Base-by-base conservation (phyloP, 2,329 filamentous ascomycete genomes). In the Fusarium sambucinum region DNA sequence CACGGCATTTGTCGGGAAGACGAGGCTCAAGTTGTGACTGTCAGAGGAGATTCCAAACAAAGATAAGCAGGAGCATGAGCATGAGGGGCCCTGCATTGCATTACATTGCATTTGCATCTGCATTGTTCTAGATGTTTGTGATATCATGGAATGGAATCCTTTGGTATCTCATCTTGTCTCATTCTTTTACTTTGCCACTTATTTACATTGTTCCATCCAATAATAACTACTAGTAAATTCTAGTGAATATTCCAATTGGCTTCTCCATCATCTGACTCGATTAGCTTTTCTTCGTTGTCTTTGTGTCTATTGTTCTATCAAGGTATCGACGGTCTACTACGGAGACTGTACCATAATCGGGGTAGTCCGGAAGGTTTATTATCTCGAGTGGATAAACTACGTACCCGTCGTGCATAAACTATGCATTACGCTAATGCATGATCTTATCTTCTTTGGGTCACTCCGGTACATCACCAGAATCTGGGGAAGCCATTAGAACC, bases 1-100 rank as follows among this genome's bases (percentile, higher is more conserved):
- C 7, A n/a, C 66, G 66, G 66, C 66, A 69, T 63, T 63, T 70
- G 50, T 70, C 66, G 66, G 66, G 66, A 67, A 69, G 66, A 67
- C 30, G 57, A 69, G 66, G 66, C 48, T 63, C 55, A 63, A 68
- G 45, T 21, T n/a, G 21, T 17, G 27, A 16, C n/a, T 10, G 38
- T 42, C 41, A 35, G 45, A 52, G 57, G 63, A 63, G 63, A 58
- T 67, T 63, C 63, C 63, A 63, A 63, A 54, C 29, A n/a, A n/a
- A 38, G 35, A 21, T 38, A 38, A 19, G 61, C 33, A 66, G 25
- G 55, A 41, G 27, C 27, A 27, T 33, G 14, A 33, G 29, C 25
- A 51, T 8, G 33, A 51, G 47, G 47, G 47, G 33, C 23, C 10
- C n/a, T 38, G 35, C 35, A 38, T 38, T 38, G n/a, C 35, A 38